phyloP scores from a whole-genome alignment of 2,329 filamentous ascomycete species.

The Aschersonia sp. region DNA sequence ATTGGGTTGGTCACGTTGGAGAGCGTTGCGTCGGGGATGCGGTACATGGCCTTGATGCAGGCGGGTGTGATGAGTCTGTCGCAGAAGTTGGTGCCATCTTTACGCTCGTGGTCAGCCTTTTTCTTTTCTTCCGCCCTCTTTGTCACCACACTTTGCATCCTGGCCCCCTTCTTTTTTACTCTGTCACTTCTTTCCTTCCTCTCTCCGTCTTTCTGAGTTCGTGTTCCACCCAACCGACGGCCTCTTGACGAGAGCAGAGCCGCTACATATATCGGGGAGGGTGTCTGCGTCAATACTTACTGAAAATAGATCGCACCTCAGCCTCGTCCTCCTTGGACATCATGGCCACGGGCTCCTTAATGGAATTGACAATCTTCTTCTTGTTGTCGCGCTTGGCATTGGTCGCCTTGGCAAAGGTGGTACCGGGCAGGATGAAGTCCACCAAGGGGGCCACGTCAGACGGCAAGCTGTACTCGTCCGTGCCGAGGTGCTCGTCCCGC shows the following conservation, averaged over 20 bases:
- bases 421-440: constrained; percentile 26
- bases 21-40: constrained; percentile 23
- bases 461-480: constrained; percentile 26
- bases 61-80: constrained; percentile 39
- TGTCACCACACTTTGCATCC: no score
- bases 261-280: no score
- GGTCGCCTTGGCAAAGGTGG: constrained; percentile 6
- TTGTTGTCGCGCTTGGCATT: neutral
- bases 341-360: neutral
- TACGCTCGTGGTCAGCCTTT: no score
- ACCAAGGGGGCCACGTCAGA: constrained; percentile 20
- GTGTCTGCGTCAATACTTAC: neutral
- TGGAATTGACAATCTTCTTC: neutral
- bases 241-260: neutral
- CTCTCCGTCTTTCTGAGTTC: neutral
- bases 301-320: neutral
- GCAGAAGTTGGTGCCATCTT: constrained; percentile 17
- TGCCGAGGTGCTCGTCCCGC: constrained; percentile 21
- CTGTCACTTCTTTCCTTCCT: no score
- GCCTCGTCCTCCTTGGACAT: neutral
- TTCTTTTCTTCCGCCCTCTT: no score
- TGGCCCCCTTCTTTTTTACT: neutral
- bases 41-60: constrained; percentile 36
- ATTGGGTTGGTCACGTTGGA: constrained; percentile 26
- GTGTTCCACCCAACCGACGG: neutral